Evolutionary conservation across 371 early-diverging fungal species (phyloP).

Genomic region (Umbelopsis sp.): DNA sequence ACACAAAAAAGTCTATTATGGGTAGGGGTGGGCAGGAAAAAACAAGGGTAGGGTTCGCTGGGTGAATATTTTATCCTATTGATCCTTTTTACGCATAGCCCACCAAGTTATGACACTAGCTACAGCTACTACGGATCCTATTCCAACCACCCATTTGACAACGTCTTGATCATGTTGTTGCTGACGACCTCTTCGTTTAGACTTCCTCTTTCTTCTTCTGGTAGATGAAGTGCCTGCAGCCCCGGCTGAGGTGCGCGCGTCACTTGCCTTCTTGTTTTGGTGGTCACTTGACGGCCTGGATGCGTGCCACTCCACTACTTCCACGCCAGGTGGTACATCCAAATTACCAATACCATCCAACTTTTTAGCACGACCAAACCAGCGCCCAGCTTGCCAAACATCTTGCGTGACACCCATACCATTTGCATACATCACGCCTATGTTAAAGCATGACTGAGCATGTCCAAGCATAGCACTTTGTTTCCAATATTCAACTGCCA

Average conservation of each 20-base stretch:
- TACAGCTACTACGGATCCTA: conserved; percentile 40
- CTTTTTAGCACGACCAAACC: conserved; percentile 55
- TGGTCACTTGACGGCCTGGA: conserved; percentile 19
- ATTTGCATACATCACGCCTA: conserved; percentile 51
- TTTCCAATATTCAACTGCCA: conserved; percentile 55
- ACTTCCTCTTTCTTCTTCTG: neutral
- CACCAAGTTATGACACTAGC: conserved; percentile 42
- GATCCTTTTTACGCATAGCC: conserved; percentile 10
- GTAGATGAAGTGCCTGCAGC: neutral
- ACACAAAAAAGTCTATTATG: neutral
- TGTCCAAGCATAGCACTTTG: conserved; percentile 51
- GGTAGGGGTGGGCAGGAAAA: neutral
- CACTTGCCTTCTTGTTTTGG: conserved; percentile 16
- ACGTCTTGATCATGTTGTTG: neutral
- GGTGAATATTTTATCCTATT: neutral
- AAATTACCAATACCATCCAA: conserved; percentile 45
- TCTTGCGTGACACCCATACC: conserved; percentile 48
- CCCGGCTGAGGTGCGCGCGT: neutral
- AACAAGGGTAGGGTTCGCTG: neutral
- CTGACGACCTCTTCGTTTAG: neutral
- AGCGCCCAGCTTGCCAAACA: conserved; percentile 45
- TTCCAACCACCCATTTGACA: conserved; percentile 21
- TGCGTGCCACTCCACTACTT: conserved; percentile 48
- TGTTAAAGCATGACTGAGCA: conserved; percentile 53
- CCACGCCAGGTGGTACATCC: conserved; percentile 42